Conservation (phyloP, 2,329 filamentous ascomycete species). For the Lasiodiplodia sp. region DNA sequence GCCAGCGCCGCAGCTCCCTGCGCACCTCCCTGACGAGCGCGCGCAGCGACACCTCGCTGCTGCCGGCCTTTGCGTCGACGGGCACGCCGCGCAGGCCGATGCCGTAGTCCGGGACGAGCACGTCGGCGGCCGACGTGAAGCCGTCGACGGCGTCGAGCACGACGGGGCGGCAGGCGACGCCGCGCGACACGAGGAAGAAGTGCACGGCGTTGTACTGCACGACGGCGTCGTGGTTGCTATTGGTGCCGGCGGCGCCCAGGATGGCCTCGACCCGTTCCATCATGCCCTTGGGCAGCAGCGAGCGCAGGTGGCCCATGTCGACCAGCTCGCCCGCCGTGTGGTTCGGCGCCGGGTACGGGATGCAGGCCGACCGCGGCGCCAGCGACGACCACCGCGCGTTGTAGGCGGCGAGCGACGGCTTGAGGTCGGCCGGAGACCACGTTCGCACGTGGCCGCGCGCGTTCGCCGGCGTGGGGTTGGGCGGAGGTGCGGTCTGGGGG, state of each 20-base stretch:
- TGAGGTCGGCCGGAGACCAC: neutral
- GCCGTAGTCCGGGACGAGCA: constrained; percentile 2
- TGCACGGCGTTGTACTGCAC: constrained; percentile 21
- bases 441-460: neutral
- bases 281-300: neutral
- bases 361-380: neutral
- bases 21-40: constrained; percentile 17
- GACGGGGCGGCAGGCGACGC: constrained; percentile 18
- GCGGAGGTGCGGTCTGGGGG: neutral
- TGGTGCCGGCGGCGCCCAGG: neutral
- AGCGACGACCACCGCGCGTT: constrained; percentile 7
- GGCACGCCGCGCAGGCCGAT: neutral
- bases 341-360: constrained; percentile 21
- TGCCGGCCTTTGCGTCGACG: neutral
- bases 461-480: neutral
- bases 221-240: constrained; percentile 19
- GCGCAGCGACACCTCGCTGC: neutral
- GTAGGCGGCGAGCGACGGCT: constrained; percentile 11
- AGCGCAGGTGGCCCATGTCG: neutral
- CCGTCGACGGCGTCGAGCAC: neutral
- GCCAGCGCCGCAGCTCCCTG: constrained; percentile 25
- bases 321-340: constrained; percentile 13
- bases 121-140: neutral
- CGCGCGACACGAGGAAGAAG: constrained; percentile 31
- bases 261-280: neutral